Evolutionary conservation across 2,329 filamentous ascomycete genomes (phyloP).

Genomic region (Colletotrichum aenigma): DNA sequence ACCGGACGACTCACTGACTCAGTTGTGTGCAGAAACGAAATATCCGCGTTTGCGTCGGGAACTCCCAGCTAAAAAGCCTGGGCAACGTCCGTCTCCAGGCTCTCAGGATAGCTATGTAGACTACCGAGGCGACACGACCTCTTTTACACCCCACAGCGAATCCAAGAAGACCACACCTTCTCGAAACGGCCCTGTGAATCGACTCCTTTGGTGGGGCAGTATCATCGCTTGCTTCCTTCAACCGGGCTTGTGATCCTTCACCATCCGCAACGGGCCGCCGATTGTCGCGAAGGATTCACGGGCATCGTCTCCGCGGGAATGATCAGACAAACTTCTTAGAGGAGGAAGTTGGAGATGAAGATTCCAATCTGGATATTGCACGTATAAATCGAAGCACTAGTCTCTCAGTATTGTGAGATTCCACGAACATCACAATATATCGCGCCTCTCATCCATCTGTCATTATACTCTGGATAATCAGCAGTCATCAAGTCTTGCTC

Average conservation of each 20-base stretch:
- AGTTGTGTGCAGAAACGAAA: background rate
- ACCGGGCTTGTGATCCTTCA: background rate
- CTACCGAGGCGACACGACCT: background rate
- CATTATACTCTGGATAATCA: rapidly evolving
- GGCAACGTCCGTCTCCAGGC: background rate
- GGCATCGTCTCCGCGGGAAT: background rate
- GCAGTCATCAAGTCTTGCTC: background rate
- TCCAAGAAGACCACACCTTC: background rate
- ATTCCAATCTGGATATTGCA: rapidly evolving
- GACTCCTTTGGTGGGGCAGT: background rate
- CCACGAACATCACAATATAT: background rate
- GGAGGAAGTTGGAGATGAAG: rapidly evolving
- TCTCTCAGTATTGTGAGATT: background rate
- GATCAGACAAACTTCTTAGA: rapidly evolving
- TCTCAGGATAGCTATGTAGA: background rate
- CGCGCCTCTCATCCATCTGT: rapidly evolving
- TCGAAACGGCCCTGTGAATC: background rate
- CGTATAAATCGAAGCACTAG: rapidly evolving
- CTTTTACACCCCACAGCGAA: background rate
- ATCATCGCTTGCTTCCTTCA: background rate
- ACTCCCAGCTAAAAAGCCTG: background rate
- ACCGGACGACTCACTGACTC: background rate
- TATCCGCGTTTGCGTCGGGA: background rate
- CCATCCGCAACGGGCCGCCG: background rate
- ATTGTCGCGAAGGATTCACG: background rate